Percentiles rank a stretch among this genome's conserved stretches.
Evolutionary conservation across 371 early-diverging fungal species (phyloP).

Genomic region (Rhizopus sp.): DNA sequence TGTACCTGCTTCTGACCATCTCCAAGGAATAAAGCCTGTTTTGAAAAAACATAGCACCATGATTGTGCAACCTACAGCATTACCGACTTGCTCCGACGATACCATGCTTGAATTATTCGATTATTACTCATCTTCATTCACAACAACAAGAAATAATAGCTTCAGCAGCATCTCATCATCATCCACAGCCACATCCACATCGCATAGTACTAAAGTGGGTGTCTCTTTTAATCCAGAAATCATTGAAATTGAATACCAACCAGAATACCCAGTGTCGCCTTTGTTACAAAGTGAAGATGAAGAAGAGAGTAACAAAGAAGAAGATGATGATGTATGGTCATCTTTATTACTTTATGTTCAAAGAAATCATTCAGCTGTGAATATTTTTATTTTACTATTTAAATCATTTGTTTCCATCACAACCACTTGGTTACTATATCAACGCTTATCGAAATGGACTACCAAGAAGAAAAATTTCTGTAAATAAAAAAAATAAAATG

Average conservation of each 20-base stretch:
- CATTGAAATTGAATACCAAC: constrained; percentile 34
- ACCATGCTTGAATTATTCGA: background rate
- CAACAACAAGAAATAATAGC: constrained; percentile 5
- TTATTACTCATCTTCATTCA: background rate
- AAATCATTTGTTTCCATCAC: constrained; percentile 25
- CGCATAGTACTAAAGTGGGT: constrained; percentile 4
- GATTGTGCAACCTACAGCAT: constrained; percentile 10
- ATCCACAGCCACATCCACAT: background rate
- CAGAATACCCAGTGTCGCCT: constrained; percentile 26
- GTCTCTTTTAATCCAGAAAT: constrained; percentile 38
- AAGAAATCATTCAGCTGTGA: background rate
- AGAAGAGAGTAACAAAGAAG: constrained; percentile 6
- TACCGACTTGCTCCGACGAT: constrained; percentile 30
- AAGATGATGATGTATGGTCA: constrained; percentile 17
- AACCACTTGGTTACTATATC: constrained; percentile 28
- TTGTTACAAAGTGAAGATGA: constrained; percentile 2
- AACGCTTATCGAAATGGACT: constrained; percentile 22
- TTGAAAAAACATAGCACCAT: constrained; percentile 25
- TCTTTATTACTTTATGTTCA: constrained; percentile 7
- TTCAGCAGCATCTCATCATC: constrained; percentile 8
- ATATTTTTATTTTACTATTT: constrained; percentile 1
- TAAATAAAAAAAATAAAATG: constrained; percentile 5
- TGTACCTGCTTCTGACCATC: constrained; percentile 5
- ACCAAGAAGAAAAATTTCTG: constrained; percentile 7
- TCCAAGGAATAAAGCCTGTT: constrained; percentile 35